A percentile compares a stretch with the other conserved stretches of the same genome.
Evolutionary conservation across 306 rosid genomes (phyloP).

Genomic region (Arachis hypogaea): DNA sequence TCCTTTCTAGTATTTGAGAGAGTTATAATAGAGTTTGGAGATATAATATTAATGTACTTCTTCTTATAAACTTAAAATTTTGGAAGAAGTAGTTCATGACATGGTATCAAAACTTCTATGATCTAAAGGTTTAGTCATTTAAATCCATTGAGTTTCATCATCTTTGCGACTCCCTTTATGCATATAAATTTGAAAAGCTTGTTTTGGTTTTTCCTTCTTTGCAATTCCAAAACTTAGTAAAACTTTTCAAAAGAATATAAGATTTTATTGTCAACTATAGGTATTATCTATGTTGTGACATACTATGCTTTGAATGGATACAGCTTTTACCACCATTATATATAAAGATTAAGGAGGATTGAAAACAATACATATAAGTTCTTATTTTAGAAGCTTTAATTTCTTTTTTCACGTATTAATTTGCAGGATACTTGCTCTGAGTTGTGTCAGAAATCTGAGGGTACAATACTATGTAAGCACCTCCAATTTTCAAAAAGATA

Average conservation of each 20-base stretch:
- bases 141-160: conserved; percentile 12
- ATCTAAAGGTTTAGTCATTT: neutral
- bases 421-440: conserved; percentile 90
- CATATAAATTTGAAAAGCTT: neutral
- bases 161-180: neutral
- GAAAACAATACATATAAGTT: neutral
- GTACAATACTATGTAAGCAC: conserved; percentile 62
- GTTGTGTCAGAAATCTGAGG: conserved; percentile 73
- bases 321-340: neutral
- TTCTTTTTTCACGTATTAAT: neutral
- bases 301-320: neutral
- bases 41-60: too few relatives aligned
- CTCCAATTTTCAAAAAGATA: neutral
- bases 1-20: too few relatives aligned
- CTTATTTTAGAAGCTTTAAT: neutral
- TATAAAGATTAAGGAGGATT: conserved; percentile 2
- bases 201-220: neutral
- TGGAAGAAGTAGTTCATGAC: too few relatives aligned
- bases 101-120: too few relatives aligned
- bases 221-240: neutral
- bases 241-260: conserved; percentile 2
- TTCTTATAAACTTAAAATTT: too few relatives aligned
- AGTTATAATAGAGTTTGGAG: too few relatives aligned
- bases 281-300: too few relatives aligned
- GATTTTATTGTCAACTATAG: too few relatives aligned